Conservation (phyloP, 1,139 yeast species). For the Magnusiomyces magnusii region DNA sequence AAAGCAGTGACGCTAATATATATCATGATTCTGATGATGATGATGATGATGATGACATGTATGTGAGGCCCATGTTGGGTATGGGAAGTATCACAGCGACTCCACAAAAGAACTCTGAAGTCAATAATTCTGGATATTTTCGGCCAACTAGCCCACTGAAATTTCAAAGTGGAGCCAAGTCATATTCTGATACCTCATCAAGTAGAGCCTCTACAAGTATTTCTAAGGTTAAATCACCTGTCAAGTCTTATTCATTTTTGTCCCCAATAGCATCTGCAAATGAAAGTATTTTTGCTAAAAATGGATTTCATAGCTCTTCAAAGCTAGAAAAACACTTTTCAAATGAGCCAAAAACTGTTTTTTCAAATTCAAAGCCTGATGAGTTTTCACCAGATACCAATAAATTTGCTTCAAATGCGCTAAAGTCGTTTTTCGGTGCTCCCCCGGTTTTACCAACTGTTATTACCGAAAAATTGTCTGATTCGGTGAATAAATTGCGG, state of each 20-base stretch:
- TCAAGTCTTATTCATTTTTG: background rate
- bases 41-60: background rate
- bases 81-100: background rate
- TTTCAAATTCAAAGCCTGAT: background rate
- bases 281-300: background rate
- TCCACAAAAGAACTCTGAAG: background rate
- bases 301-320: background rate
- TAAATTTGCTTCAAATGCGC: background rate
- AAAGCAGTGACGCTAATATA: background rate
- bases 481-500: background rate
- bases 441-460: background rate
- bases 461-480: background rate
- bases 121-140: background rate
- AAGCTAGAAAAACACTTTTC: background rate
- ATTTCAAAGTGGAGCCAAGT: background rate
- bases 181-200: background rate
- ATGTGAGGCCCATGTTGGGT: background rate
- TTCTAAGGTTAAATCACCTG: background rate
- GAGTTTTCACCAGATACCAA: background rate
- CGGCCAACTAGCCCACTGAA: background rate
- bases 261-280: background rate
- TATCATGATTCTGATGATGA: background rate
- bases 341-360: background rate
- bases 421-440: background rate
- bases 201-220: background rate